Evolutionary conservation across 2,329 filamentous ascomycete species (phyloP), one percentile per base, ranked within the genome.

Genomic region (Penicillium paneum): DNA sequence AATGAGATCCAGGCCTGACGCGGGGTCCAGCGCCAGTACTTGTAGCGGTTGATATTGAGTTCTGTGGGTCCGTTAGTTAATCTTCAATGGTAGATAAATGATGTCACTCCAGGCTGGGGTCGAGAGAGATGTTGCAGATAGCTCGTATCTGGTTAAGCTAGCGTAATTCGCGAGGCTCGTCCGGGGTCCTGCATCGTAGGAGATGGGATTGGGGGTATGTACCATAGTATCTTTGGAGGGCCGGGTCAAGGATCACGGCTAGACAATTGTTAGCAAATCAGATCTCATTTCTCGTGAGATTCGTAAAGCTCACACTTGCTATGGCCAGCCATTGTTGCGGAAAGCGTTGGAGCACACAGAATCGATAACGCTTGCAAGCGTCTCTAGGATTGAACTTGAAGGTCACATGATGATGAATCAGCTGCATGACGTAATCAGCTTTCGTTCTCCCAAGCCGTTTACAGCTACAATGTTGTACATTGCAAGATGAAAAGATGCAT

Each of bases 1-100:
- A 97, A 84, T 5, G 87, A 86, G 68, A 97, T 75, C 78, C 84
- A 85, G 29, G 90, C 91, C 42, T 91, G 96, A 68, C 89, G 83
- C 49, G 85, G 83, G 34, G 89, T 97, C 90, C 91, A 97, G 75
- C 91, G 84, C 83, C 97, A 99, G 83, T 90, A 96, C 78, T 91
- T 91, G 83, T 92, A 88, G 63, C 94, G 88, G 79, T 90, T 91
- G 69, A 83, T 80, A 69, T 83, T 84, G 85, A 97, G 89, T 73
- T 88, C 92, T 96, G 47, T 34, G 55, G 42, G 35, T 39, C 26
- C 8, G 55, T 62, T 45, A 62, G 59, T 55, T 8, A 56, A 39
- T 47, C 40, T 19, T 29, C 12, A 17, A 28, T 32, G 11, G 26
- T 19, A 24, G 21, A 35, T 32, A 13, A 49, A 8, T 34, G 41